phyloP scores from a whole-genome alignment of 306 rosid genomes.

The Prunus mira region DNA sequence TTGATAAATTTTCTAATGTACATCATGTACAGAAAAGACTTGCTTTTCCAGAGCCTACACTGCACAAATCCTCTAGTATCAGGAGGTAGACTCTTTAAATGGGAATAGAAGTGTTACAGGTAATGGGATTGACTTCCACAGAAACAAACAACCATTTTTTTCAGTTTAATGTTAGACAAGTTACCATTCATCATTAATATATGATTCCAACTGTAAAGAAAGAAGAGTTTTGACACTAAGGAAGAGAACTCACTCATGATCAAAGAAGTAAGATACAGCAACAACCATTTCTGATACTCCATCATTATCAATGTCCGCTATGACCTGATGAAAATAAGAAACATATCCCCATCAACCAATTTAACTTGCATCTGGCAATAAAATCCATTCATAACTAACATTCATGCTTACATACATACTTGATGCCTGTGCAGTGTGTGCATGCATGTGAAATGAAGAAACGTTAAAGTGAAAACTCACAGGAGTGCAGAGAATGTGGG shows the following conservation, averaged over 20 bases:
- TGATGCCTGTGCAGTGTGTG: neutral
- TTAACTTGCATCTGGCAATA: constrained; percentile 1
- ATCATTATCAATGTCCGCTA: constrained; percentile 95
- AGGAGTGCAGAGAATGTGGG: constrained; percentile 90
- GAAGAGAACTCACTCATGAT: constrained; percentile 77
- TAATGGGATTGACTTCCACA: neutral
- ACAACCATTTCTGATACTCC: constrained; percentile 92
- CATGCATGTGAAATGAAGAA: neutral
- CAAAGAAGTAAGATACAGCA: constrained; percentile 94
- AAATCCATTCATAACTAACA: neutral
- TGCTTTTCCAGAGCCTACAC: neutral
- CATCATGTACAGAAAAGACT: neutral
- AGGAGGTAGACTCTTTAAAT: neutral
- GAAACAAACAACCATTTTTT: neutral
- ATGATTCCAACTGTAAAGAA: neutral
- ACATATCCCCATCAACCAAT: constrained; percentile 13
- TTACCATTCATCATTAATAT: neutral
- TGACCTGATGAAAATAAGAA: constrained; percentile 55
- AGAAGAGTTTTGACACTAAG: constrained; percentile 3
- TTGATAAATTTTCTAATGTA: neutral
- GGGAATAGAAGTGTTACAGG: neutral
- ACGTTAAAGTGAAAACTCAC: constrained; percentile 48
- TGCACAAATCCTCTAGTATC: neutral
- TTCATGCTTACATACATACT: neutral
- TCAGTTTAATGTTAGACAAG: neutral